A percentile compares a stretch with the other conserved stretches of the same genome.
phyloP scores from a whole-genome alignment of 129 eudicot species.

The Logfia minima region DNA sequence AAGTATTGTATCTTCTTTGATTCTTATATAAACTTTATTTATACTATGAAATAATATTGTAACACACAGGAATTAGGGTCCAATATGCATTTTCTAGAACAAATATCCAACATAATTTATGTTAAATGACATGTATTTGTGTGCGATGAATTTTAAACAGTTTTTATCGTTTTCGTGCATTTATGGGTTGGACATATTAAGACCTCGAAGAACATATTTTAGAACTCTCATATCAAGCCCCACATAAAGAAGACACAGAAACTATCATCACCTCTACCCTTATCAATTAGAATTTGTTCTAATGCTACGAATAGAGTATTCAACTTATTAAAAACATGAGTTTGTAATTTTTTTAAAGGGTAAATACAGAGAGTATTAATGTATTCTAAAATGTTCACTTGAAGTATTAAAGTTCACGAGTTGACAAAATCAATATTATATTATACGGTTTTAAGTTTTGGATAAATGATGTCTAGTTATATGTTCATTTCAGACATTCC shows the following conservation, averaged over 20 bases:
- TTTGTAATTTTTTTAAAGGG: no score
- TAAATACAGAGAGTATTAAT: no score
- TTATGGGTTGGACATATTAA: slow-evolving; percentile 17
- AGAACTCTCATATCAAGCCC: slow-evolving; percentile 6
- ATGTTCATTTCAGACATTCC: no score
- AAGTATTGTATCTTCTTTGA: background rate
- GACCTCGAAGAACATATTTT: slow-evolving; percentile 4
- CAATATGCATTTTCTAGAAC: background rate
- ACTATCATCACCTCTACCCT: no score
- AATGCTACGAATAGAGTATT: no score
- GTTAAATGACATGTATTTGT: background rate
- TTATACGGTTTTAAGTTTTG: no score
- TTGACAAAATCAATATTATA: no score
- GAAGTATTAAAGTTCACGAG: no score
- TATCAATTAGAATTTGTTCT: no score
- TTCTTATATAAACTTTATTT: background rate
- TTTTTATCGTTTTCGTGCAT: slow-evolving; percentile 15
- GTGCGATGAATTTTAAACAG: background rate
- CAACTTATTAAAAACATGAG: no score
- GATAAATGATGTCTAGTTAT: no score
- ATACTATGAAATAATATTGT: background rate
- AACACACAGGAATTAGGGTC: background rate
- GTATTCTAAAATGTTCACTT: no score
- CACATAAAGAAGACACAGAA: background rate
- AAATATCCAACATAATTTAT: background rate